A percentile compares a stretch with the other conserved stretches of the same genome.
phyloP scores from a whole-genome alignment of 352 stramenopile genomes.

The Hyaloperonospora brassicae region DNA sequence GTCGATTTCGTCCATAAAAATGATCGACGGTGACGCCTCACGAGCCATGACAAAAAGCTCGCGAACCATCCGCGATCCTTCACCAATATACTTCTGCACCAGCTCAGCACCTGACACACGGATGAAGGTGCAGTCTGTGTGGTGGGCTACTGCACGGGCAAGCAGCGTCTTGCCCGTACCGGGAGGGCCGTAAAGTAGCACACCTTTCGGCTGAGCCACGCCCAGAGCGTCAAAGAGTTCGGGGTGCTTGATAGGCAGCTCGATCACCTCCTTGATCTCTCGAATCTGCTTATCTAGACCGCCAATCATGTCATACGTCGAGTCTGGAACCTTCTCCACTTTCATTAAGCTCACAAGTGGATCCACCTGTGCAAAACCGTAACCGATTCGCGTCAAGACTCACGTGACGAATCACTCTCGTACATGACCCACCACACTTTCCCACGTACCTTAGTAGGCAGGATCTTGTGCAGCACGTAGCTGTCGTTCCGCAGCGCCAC shows the following conservation, averaged over 20 bases:
- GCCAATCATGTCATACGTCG: slow-evolving; percentile 99
- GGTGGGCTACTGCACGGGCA: slow-evolving; percentile 96
- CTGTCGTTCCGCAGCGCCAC: slow-evolving; percentile 98
- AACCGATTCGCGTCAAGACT: background rate
- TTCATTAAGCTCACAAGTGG: slow-evolving; percentile 91
- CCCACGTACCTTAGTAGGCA: slow-evolving; percentile 91
- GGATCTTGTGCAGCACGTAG: slow-evolving; percentile 99
- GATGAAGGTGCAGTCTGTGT: slow-evolving; percentile 99
- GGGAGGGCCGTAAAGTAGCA: slow-evolving; percentile 94
- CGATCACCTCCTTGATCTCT: slow-evolving; percentile 99
- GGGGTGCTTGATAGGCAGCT: slow-evolving; percentile 99
- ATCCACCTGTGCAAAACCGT: slow-evolving; percentile 43
- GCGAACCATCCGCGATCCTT: slow-evolving; percentile 97
- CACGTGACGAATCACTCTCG: too few relatives aligned
- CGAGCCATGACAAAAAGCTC: slow-evolving; percentile 99
- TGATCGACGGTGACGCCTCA: slow-evolving; percentile 96
- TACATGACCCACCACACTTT: background rate
- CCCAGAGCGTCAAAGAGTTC: slow-evolving; percentile 98
- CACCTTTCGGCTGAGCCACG: slow-evolving; percentile 96
- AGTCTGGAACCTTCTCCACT: slow-evolving; percentile 99
- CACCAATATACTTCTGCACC: slow-evolving; percentile 99
- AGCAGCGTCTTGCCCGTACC: slow-evolving; percentile 98
- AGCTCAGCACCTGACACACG: slow-evolving; percentile 97
- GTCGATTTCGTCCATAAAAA: slow-evolving; percentile 99
- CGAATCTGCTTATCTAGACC: slow-evolving; percentile 99